Base-by-base conservation (phyloP, 1,284 basidiomycete species). In the Pseudozyma pruni region DNA sequence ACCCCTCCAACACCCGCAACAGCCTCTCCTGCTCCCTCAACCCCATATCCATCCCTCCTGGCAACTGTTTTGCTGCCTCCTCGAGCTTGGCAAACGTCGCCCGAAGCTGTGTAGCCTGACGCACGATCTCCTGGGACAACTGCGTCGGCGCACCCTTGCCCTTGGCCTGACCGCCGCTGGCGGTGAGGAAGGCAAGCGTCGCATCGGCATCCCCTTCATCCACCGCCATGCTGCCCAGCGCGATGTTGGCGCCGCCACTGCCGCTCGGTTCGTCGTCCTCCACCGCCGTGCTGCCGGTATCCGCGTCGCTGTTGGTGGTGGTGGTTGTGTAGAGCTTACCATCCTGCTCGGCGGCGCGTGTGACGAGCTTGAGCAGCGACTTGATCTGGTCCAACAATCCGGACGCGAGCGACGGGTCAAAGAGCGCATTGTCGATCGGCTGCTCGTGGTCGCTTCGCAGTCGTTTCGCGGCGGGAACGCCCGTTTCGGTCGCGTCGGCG, bases 191-290 rank as follows among this genome's bases (percentile, higher is more conserved):
- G 3, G 67, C 51, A 1, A 70, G 39, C 5, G 59, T 63, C 2
- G 59, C 66, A 51, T 64, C 60, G 13, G 58, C 60, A 35, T 64
- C 67, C 1, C 56, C 67, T 23, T 70, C 67, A 22, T 70, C 67
- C 8, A 59, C 55, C 2, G 60, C 55, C 48, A 54, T 63, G 27
- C 60, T 62, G 13, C 66, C 67, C 0, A 55, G 35, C 9, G 66
- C 40, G 29, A 68, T 67, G 41, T 67, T 62, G 43, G 59, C 48
- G 20, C 35, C 45, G 20, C 38, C 19, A 14, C 41, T 14, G 14
- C 34, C 44, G 14, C 55, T 25, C 29, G 46, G 31, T 3, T 56
- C 55, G 9, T 63, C 51, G 8, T 41, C 44, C 8, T 27, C 43
- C 0, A n/a, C 19, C 8, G 10, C 10, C 1, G 19, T 13, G 1